phyloP scores from a whole-genome alignment of 768 basidiomycete genomes.

The Hemileccinum rubropunctum region DNA sequence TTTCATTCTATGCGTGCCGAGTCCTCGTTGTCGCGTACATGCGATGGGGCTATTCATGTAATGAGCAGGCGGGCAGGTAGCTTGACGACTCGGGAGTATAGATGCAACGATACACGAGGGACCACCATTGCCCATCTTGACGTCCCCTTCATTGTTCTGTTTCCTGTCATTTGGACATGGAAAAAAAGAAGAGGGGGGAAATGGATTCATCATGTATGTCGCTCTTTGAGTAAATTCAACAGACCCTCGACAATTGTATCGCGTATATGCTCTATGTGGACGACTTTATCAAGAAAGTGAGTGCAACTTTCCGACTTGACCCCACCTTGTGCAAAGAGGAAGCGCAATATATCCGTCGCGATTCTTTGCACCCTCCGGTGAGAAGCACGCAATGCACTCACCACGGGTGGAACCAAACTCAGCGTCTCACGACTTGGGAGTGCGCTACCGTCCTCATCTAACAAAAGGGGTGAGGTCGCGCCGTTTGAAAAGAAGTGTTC shows the following conservation, averaged over 20 bases:
- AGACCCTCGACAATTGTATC: constrained; percentile 10
- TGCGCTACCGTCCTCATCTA: constrained; percentile 7
- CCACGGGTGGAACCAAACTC: constrained; percentile 12
- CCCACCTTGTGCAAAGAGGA: constrained; percentile 17
- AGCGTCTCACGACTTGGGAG: constrained; percentile 1
- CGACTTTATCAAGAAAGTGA: neutral
- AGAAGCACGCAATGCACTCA: constrained; percentile 15
- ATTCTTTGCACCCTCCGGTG: constrained; percentile 15
- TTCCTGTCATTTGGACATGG: no score
- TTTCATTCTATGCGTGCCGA: no score
- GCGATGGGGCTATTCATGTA: no score
- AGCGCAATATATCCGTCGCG: constrained; percentile 11
- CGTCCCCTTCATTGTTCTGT: no score
- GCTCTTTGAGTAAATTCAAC: constrained; percentile 16
- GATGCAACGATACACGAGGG: no score
- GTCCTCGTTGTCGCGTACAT: no score
- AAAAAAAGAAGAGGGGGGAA: no score
- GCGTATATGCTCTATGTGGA: constrained; percentile 11
- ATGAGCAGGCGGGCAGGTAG: no score
- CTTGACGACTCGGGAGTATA: no score
- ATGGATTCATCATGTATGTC: no score
- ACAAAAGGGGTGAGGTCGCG: neutral
- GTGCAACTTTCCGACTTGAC: neutral
- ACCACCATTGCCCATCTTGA: no score
- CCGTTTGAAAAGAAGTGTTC: neutral